Conservation (phyloP, 1,284 basidiomycete genomes). For the Inonotus hispidus region DNA sequence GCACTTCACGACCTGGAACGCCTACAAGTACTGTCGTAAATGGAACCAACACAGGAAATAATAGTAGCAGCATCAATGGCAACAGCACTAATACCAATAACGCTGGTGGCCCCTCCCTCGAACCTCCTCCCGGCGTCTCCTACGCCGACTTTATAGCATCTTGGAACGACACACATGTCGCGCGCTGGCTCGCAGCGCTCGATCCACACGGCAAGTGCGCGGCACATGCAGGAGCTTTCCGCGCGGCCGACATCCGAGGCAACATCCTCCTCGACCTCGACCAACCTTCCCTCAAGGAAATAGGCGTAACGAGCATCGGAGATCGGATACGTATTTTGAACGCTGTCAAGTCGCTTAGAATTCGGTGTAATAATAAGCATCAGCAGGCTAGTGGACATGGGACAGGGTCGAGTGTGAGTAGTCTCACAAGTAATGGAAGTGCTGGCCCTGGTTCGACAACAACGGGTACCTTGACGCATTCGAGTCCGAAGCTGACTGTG, state of each 20-base stretch:
- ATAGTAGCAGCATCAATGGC: slow-evolving; percentile 19
- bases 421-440: slow-evolving; percentile 25
- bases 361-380: slow-evolving; percentile 26
- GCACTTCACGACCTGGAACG: slow-evolving; percentile 21
- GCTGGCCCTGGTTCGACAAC: slow-evolving; percentile 8
- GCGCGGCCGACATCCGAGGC: slow-evolving; percentile 82
- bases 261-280: slow-evolving; percentile 87
- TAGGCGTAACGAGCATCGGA: slow-evolving; percentile 83
- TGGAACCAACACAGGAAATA: slow-evolving; percentile 14
- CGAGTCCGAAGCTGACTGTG: slow-evolving; percentile 20
- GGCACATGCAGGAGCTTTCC: slow-evolving; percentile 66
- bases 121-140: slow-evolving; percentile 51
- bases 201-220: slow-evolving; percentile 46
- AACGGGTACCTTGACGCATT: neutral
- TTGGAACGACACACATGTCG: slow-evolving; percentile 68
- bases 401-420: slow-evolving; percentile 1
- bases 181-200: slow-evolving; percentile 65
- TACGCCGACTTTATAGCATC: slow-evolving; percentile 59
- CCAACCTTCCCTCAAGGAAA: slow-evolving; percentile 79
- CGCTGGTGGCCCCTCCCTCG: slow-evolving; percentile 33
- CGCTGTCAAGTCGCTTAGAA: slow-evolving; percentile 75
- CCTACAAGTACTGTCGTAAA: slow-evolving; percentile 24
- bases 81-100: slow-evolving; percentile 30
- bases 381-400: neutral
- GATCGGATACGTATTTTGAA: slow-evolving; percentile 83